A percentile compares a stretch with the other conserved stretches of the same genome.
phyloP scores from a whole-genome alignment of 768 basidiomycete genomes.

The Lentinula lateritia region DNA sequence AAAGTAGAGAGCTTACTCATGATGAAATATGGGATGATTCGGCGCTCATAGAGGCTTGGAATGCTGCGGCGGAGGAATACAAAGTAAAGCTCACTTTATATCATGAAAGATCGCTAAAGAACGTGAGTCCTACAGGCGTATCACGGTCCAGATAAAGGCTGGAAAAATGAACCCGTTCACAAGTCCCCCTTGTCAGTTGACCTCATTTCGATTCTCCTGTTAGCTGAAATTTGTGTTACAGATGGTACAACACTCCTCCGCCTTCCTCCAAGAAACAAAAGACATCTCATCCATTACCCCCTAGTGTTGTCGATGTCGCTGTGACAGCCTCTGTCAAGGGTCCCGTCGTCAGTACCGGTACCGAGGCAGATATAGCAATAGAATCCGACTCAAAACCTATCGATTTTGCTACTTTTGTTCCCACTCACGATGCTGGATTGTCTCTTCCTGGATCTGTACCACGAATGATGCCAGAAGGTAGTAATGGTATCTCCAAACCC shows the following conservation, averaged over 20 bases:
- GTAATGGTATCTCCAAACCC: slow-evolving; percentile 9
- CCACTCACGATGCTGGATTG: slow-evolving; percentile 63
- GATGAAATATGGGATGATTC: slow-evolving; percentile 87
- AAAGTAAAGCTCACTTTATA: slow-evolving; percentile 33
- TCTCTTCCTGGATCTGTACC: slow-evolving; percentile 16
- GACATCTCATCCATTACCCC: not conserved
- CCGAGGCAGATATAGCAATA: slow-evolving; percentile 10
- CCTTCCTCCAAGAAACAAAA: slow-evolving; percentile 28
- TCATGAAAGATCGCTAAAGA: not conserved
- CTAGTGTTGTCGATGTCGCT: not conserved
- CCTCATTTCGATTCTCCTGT: not conserved
- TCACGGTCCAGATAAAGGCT: slow-evolving; percentile 64
- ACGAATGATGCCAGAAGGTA: too few relatives aligned
- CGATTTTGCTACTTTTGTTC: slow-evolving; percentile 67
- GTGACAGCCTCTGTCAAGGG: not conserved
- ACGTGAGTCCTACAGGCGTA: slow-evolving; percentile 34
- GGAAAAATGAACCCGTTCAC: slow-evolving; percentile 67
- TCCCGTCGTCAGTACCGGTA: not conserved
- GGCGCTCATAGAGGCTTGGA: slow-evolving; percentile 78
- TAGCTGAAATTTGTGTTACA: slow-evolving; percentile 19
- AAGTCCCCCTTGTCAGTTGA: slow-evolving; percentile 65
- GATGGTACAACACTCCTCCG: slow-evolving; percentile 76
- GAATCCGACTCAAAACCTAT: slow-evolving; percentile 56
- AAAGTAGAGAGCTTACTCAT: slow-evolving; percentile 60
- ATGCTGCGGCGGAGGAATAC: slow-evolving; percentile 80